phyloP scores from a whole-genome alignment of 768 basidiomycete genomes.

The Suillus subluteus region DNA sequence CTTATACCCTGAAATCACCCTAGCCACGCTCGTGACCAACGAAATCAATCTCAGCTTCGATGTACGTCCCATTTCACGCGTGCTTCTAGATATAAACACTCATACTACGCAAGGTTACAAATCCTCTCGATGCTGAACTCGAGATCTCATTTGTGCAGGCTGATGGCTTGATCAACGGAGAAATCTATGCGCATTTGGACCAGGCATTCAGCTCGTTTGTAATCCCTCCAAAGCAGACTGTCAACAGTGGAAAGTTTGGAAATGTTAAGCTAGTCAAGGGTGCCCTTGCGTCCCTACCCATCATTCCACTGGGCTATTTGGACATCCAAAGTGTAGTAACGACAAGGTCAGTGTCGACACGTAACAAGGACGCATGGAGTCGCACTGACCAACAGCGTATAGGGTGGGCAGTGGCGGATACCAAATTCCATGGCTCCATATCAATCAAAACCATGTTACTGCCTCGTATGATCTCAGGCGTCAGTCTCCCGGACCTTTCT shows the following conservation, averaged over 20 bases:
- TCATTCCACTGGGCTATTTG: constrained; percentile 56
- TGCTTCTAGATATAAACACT: constrained; percentile 7
- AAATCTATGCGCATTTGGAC: constrained; percentile 61
- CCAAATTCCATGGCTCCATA: constrained; percentile 65
- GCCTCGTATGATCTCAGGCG: constrained; percentile 45
- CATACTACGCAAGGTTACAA: constrained; percentile 41
- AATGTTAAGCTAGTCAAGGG: constrained; percentile 66
- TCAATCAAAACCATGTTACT: constrained; percentile 55
- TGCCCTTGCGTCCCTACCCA: constrained; percentile 54
- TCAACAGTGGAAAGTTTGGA: constrained; percentile 60
- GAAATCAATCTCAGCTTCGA: constrained; percentile 60
- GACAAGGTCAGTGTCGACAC: constrained; percentile 30
- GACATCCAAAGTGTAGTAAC: constrained; percentile 58
- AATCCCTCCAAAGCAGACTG: constrained; percentile 58
- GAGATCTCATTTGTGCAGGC: constrained; percentile 60
- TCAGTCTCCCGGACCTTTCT: constrained; percentile 23
- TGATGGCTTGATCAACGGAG: constrained; percentile 53
- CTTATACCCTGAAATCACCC: constrained; percentile 55
- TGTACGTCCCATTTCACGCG: constrained; percentile 37
- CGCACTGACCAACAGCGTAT: not conserved
- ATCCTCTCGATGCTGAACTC: constrained; percentile 62
- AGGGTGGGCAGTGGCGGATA: constrained; percentile 59
- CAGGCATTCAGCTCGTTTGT: constrained; percentile 58
- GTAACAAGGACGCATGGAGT: not conserved
- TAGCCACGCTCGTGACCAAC: constrained; percentile 52